Percentiles rank a stretch among this genome's conserved stretches.
These are phyloP conservation scores for Voacanga thouarsii DNA, from an alignment of 257 asterid species.

Conservation along the genomic window DNA sequence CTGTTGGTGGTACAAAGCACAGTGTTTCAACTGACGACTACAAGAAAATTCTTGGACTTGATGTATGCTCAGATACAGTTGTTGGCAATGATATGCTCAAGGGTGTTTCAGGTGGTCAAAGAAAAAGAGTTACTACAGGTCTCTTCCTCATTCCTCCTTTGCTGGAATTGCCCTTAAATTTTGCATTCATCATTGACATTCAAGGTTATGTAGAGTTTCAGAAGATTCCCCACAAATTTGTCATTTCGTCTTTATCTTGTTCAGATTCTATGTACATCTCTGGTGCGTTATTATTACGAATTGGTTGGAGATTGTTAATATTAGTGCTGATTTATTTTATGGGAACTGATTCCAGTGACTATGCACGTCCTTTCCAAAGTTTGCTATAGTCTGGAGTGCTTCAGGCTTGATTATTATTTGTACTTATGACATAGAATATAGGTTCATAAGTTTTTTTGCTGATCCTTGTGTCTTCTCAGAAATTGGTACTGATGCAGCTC, in stretches of 20 bases:
- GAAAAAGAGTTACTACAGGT: constrained; percentile 86
- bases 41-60: constrained; percentile 89
- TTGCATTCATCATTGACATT: neutral
- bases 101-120: constrained; percentile 92
- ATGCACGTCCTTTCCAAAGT: neutral
- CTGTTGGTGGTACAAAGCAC: constrained; percentile 69
- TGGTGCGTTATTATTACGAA: neutral
- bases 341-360: neutral
- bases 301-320: neutral
- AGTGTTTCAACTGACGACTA: constrained; percentile 73
- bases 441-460: neutral
- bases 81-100: constrained; percentile 89
- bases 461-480: neutral
- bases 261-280: neutral
- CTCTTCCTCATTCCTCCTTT: neutral
- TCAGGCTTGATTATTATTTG: neutral
- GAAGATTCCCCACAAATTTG: too few species aligned
- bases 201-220: neutral
- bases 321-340: neutral
- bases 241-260: neutral
- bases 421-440: neutral
- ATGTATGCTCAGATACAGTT: constrained; percentile 69
- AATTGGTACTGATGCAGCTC: neutral
- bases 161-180: neutral
- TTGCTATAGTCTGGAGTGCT: neutral